These are phyloP conservation scores for Nyctanthes arbortristis DNA, from an alignment of 257 asterid genomes.

Conservation along the genomic window DNA sequence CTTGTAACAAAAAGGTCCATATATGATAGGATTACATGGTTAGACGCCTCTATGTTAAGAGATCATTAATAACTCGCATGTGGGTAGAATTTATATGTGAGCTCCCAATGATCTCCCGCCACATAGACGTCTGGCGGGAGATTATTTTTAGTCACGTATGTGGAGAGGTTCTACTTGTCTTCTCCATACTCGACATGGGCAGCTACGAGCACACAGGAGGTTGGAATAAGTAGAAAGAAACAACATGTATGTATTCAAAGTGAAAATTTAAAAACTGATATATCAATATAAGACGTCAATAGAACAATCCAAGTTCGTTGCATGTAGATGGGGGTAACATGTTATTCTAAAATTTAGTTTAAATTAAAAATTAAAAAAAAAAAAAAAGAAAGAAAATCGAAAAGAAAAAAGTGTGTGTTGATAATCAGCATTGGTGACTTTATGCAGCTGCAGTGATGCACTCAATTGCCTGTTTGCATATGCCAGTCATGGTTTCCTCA, in stretches of 20 bases:
- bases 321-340: conserved; percentile 20
- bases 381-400: conserved; percentile 5
- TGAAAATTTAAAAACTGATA: conserved; percentile 5
- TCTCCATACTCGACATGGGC: not conserved
- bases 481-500: conserved; percentile 96
- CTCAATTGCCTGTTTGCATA: conserved; percentile 95
- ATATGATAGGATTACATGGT: no score
- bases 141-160: no score
- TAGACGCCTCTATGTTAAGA: no score
- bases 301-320: conserved; percentile 24
- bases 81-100: no score
- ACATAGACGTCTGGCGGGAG: no score
- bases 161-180: not conserved
- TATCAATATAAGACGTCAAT: conserved; percentile 19
- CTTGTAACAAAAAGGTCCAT: no score
- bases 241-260: not conserved
- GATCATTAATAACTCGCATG: no score
- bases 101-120: no score
- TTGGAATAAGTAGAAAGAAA: not conserved
- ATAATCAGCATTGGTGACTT: conserved; percentile 27
- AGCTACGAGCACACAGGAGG: no score
- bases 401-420: no score
- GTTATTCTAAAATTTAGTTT: conserved; percentile 8
- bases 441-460: conserved; percentile 90
- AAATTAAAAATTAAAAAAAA: not conserved